Base-by-base conservation (phyloP, 805 yeast genomes). In the Saturnispora silvae region DNA sequence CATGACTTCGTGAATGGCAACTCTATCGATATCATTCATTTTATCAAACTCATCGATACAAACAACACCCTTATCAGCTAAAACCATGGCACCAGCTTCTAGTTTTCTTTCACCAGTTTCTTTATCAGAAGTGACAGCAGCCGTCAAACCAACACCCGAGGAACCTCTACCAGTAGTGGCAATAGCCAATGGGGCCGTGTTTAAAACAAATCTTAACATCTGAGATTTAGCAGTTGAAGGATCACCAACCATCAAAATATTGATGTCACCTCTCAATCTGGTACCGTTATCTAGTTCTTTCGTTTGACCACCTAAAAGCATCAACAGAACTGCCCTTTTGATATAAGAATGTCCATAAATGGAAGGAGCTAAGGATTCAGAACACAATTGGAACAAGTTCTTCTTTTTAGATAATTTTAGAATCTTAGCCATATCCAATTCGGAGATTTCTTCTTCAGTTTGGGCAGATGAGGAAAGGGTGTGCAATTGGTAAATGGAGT, bases 81-180 rank as follows among this genome's bases (percentile, higher is more conserved):
- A 67, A 27, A 92, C 98, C 96, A 92, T 89, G 3, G 98, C 98
- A 69, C 98, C 98, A 1, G 97, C 98, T 62, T 92, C 98, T 46
- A 92, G 66, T 49, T 94, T 72, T 52, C 96, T 71, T 62, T 92
- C 98, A 42, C 97, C 97, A 0, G 98, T 92, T 59, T 92, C 98
- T 52, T 79, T 81, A 60, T 92, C 98, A 1, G 87, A 73, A 5
- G 96, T 87, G 3, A 92, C 98, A 1, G 98, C 98, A 15, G 98
- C 98, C 0, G 98, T 92, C 52, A 92, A 71, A 84, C 98, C 98
- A 31, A 92, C 98, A 59, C 98, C 98, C 1, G 97, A 87, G n/a
- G 97, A 89, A 45, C 98, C 98, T 59, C 95, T 77, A 66, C 98
- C 98, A 0, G 98, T 92, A 1, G 98, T 92, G 20, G 97, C 96